Conservation (phyloP, 768 basidiomycete genomes). For the Rhodotorula babjevae region DNA sequence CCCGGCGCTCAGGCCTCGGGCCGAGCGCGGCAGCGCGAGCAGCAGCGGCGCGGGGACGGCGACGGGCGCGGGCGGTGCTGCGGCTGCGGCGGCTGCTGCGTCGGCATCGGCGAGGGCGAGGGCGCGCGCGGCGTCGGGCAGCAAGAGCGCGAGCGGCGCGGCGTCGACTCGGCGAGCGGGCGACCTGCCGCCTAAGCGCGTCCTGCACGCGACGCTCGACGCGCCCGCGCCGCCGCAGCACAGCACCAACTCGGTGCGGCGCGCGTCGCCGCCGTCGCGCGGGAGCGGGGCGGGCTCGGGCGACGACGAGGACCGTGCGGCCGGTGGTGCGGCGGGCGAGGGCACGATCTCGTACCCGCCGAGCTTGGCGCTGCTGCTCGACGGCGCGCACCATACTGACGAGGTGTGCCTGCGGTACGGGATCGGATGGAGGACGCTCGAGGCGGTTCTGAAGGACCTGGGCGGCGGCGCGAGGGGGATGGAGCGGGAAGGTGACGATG, state of each 20-base stretch:
- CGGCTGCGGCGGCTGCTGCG: neutral
- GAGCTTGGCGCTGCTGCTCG: conserved; percentile 59
- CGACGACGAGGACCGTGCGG: neutral
- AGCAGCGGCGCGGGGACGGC: neutral
- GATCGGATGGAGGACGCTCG: conserved; percentile 74
- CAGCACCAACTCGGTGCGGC: conserved; percentile 2
- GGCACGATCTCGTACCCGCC: conserved; percentile 51
- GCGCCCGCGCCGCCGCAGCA: neutral
- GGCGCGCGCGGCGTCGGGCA: neutral
- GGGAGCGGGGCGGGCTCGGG: no score
- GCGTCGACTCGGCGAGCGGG: neutral
- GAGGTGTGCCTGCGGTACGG: conserved; percentile 79
- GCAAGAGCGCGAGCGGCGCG: neutral
- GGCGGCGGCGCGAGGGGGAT: neutral
- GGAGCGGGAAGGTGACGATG: neutral
- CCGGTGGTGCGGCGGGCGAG: neutral
- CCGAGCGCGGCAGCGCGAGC: neutral
- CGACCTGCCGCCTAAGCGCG: neutral
- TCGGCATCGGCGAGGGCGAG: neutral
- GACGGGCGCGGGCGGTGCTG: neutral
- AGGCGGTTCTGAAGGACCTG: conserved; percentile 48
- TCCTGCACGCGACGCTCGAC: conserved; percentile 6
- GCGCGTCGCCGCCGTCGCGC: neutral
- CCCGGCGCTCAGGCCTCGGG: conserved; percentile 24
- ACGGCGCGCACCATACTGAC: conserved; percentile 89